Base-by-base conservation (phyloP, 371 early-diverging fungal genomes). In the Haplosporangium sp. region DNA sequence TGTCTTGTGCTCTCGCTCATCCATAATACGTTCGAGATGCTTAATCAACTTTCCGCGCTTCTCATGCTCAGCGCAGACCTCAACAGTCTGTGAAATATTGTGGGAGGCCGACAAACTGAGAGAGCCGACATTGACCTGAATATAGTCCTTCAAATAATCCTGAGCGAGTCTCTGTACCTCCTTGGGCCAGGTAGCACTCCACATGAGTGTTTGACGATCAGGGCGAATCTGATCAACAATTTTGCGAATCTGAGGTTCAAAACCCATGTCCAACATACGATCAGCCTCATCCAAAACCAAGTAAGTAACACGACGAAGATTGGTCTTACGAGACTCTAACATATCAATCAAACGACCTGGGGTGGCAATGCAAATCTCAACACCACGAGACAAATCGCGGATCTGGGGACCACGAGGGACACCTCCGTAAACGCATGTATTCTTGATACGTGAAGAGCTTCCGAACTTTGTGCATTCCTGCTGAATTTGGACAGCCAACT, bases 181-280 rank as follows among this genome's bases (percentile, higher is more conserved):
- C 89, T 95, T 97, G 65, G 99, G 99, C 99, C 99, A 99, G 8
- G 99, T 99, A 8, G 99, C 99, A 86, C 96, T 96, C 99, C 99
- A 99, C 99, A 99, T 99, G 48, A 99, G 93, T 17, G 99, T 99
- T 86, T 99, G 99, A 77, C 99, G 88, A 74, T 99, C 97, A 61
- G 97, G 98, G 27, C 99, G 95, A 78, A 99, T 98, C 85, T 98
- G 97, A 63, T 97, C 97, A 39, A 99, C 96, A 83, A 99, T 99
- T 84, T 96, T 96, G 83, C 98, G 94, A 76, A 99, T 95, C 88
- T 99, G 99, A 58, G 99, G 99, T 88, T 99, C 99, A 85, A 99
- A 99, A 82, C 99, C 99, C 99, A 99, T 98, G 86, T 99, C 99
- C 44, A 99, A 85, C 99, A 99, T 98, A 76, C 98, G 92, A 87